Conservation (phyloP, 2,329 filamentous ascomycete genomes). For the Ophiocordyceps sinensis region DNA sequence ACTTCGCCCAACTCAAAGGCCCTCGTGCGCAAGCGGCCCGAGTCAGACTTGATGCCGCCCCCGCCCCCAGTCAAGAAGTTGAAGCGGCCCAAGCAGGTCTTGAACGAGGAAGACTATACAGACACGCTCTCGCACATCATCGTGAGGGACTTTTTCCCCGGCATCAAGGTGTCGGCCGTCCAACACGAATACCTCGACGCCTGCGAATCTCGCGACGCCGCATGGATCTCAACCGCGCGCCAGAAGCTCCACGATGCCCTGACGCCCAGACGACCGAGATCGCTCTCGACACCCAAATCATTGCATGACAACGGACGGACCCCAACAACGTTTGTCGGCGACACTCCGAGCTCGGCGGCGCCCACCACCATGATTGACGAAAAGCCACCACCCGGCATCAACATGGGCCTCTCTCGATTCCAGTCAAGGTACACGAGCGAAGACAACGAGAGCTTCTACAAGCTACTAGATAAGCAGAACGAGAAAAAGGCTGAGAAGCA, state of each 20-base stretch:
- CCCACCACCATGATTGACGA: conserved; percentile 21
- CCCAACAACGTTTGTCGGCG: conserved; percentile 51
- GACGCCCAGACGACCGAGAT: conserved; percentile 50
- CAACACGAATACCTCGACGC: conserved; percentile 90
- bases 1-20: conserved; percentile 30
- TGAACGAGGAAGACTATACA: conserved; percentile 91
- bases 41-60: conserved; percentile 66
- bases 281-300: conserved; percentile 10
- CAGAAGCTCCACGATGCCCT: conserved; percentile 61
- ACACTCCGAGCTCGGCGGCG: conserved; percentile 54
- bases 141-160: conserved; percentile 91
- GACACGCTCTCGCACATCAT: conserved; percentile 87
- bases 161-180: conserved; percentile 68
- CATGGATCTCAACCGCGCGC: conserved; percentile 76
- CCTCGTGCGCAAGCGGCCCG: conserved; percentile 54
- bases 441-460: conserved; percentile 95
- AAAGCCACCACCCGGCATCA: conserved; percentile 48
- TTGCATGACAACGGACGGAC: conserved; percentile 31
- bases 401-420: conserved; percentile 71
- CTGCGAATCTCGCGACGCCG: conserved; percentile 66
- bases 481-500: conserved; percentile 71
- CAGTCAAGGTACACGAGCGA: conserved; percentile 93
- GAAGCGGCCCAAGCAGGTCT: conserved; percentile 73
- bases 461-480: conserved; percentile 81
- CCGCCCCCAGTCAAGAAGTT: conserved; percentile 77